A percentile compares a stretch with the other conserved stretches of the same genome.
Conservation (phyloP, 2,329 filamentous ascomycete genomes). For the Phoma sp. region DNA sequence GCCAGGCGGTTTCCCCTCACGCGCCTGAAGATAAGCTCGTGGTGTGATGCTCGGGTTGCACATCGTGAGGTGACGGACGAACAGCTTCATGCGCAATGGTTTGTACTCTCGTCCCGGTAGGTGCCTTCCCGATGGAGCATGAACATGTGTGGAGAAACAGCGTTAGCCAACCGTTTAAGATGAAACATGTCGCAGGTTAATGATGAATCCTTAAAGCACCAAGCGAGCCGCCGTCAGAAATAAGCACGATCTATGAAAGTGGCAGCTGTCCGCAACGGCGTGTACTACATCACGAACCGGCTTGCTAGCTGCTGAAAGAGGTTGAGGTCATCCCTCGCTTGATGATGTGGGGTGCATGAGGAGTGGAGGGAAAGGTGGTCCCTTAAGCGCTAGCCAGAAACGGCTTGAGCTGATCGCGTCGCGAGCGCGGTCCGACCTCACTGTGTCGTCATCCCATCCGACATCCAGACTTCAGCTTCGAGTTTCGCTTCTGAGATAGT, state of each 20-base stretch:
- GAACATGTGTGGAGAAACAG: conserved; percentile 10
- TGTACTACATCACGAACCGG: conserved; percentile 5
- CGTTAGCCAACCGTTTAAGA: conserved; percentile 11
- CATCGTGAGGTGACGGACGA: conserved; percentile 11
- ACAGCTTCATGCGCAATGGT: conserved; percentile 11
- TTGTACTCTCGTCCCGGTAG: background rate
- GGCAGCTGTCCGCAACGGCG: conserved; percentile 11
- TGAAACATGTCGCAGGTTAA: conserved; percentile 19
- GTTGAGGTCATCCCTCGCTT: conserved; percentile 12
- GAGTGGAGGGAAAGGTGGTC: conserved; percentile 3
- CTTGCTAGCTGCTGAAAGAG: conserved; percentile 5
- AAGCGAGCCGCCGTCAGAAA: conserved; percentile 10
- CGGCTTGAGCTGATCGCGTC: conserved; percentile 1
- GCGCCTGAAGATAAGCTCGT: conserved; percentile 11
- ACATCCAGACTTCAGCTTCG: background rate
- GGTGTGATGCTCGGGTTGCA: conserved; percentile 2
- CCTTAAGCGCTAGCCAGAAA: conserved; percentile 9
- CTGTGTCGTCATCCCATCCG: conserved; percentile 25
- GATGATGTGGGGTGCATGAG: conserved; percentile 11
- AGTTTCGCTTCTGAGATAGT: background rate
- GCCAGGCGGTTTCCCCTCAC: conserved; percentile 4
- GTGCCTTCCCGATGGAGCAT: conserved; percentile 17
- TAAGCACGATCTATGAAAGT: conserved; percentile 10
- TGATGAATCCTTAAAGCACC: conserved; percentile 13
- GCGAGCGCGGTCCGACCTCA: conserved; percentile 13